Percentiles rank a stretch among this genome's conserved stretches.
phyloP scores from a whole-genome alignment of 768 basidiomycete species.

The Leucosporidium scottii region DNA sequence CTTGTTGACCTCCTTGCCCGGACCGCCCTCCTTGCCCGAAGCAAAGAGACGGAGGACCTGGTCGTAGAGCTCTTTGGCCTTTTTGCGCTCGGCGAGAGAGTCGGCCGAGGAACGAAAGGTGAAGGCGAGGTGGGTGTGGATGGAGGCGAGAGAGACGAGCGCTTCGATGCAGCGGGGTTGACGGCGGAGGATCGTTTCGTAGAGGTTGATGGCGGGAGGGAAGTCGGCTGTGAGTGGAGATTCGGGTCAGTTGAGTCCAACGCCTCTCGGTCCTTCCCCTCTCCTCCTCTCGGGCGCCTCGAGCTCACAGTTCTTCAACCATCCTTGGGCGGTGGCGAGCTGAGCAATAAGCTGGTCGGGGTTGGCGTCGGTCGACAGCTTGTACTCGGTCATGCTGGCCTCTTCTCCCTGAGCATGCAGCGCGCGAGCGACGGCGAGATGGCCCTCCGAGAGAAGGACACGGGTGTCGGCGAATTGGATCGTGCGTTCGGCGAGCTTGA shows the following conservation, averaged over 20 bases:
- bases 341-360: conserved; percentile 65
- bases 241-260: background rate
- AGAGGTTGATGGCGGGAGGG: conserved; percentile 74
- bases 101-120: conserved; percentile 65
- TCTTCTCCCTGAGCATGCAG: conserved; percentile 62
- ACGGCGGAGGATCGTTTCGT: conserved; percentile 66
- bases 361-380: conserved; percentile 47
- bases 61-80: conserved; percentile 76
- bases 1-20: background rate
- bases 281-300: no score
- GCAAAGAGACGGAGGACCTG: conserved; percentile 62
- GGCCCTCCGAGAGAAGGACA: conserved; percentile 75
- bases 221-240: conserved; percentile 55
- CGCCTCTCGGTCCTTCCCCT: no score
- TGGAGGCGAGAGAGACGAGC: conserved; percentile 76
- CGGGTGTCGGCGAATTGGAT: conserved; percentile 89
- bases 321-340: conserved; percentile 49
- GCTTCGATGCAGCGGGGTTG: conserved; percentile 61
- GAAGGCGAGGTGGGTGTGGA: conserved; percentile 67
- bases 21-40: conserved; percentile 6
- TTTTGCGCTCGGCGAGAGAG: conserved; percentile 58
- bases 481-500: conserved; percentile 88
- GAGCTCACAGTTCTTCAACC: background rate
- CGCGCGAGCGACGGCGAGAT: conserved; percentile 72
- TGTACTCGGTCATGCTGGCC: conserved; percentile 31